These are phyloP conservation scores for Citrus hindsii DNA, from an alignment of 345 rosid genomes.

Conservation along the genomic window DNA sequence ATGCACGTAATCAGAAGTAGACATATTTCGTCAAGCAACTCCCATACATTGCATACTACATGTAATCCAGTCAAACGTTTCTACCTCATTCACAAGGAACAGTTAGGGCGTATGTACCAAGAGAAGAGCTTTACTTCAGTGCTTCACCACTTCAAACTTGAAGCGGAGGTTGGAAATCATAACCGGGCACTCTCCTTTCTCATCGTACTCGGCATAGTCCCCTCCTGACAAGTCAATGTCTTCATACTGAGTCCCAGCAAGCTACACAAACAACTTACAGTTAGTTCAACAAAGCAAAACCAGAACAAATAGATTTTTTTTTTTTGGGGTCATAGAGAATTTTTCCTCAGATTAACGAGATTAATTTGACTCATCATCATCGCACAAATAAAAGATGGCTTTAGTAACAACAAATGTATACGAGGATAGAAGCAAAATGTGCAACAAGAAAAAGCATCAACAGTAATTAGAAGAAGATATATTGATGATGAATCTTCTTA, in stretches of 20 bases:
- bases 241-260: constrained; percentile 62
- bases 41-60: neutral
- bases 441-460: neutral
- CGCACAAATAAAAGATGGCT: neutral
- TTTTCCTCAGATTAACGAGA: too few relatives aligned
- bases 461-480: neutral
- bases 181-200: constrained; percentile 80
- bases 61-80: constrained; percentile 5
- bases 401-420: neutral
- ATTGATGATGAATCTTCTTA: neutral
- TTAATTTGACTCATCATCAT: too few relatives aligned
- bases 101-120: constrained; percentile 23
- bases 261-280: constrained; percentile 26
- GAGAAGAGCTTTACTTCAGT: constrained; percentile 32
- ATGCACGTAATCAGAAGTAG: neutral
- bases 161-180: constrained; percentile 79
- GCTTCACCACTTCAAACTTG: constrained; percentile 65
- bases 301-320: neutral
- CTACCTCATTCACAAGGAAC: constrained; percentile 15
- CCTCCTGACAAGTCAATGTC: constrained; percentile 70
- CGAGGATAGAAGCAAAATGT: neutral
- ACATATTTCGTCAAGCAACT: neutral
- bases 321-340: too few relatives aligned
- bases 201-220: constrained; percentile 73
- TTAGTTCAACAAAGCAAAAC: constrained; percentile 3